Evolutionary conservation across 176 grass and related monocot genomes (phyloP).

Genomic region (Panicum miliaceum): DNA sequence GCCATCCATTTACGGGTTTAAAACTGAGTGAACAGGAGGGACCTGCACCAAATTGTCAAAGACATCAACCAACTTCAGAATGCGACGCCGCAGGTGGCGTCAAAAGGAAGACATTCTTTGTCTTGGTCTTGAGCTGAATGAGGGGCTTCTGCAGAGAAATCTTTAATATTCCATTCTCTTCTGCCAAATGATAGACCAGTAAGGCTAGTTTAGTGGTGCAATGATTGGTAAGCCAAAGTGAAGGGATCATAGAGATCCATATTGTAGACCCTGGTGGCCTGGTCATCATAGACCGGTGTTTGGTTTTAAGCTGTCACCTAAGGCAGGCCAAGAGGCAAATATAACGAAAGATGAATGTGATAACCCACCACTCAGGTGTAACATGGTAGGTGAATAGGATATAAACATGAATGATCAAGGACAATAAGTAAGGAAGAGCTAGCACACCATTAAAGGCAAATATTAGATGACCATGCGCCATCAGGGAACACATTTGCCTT

Average conservation of each 20-base stretch:
- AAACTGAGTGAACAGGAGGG: not conserved
- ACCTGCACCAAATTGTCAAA: slow-evolving; percentile 6
- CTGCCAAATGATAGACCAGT: slow-evolving; percentile 2
- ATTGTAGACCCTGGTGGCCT: slow-evolving; percentile 32
- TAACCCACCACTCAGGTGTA: slow-evolving; percentile 35
- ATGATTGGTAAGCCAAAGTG: slow-evolving; percentile 37
- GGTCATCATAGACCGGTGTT: not conserved
- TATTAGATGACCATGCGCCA: slow-evolving; percentile 2
- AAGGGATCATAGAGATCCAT: slow-evolving; percentile 25
- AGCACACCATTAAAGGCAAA: slow-evolving; percentile 25
- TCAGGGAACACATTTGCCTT: slow-evolving; percentile 31
- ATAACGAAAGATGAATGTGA: not conserved
- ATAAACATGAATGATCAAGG: slow-evolving; percentile 25
- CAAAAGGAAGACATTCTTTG: slow-evolving; percentile 24
- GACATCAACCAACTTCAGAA: slow-evolving; percentile 31
- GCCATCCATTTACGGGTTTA: slow-evolving; percentile 2
- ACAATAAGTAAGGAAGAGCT: slow-evolving; percentile 22
- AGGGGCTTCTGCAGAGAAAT: not conserved
- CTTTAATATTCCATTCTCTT: slow-evolving; percentile 6
- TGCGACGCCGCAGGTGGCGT: not conserved
- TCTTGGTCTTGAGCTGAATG: not conserved
- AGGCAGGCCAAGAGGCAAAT: not conserved
- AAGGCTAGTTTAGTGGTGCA: slow-evolving; percentile 14
- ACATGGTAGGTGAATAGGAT: slow-evolving; percentile 19
- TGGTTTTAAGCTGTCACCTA: slow-evolving; percentile 27